These are phyloP conservation scores for Fusarium sororula DNA, from an alignment of 2,329 filamentous ascomycete species.

Conservation along the genomic window DNA sequence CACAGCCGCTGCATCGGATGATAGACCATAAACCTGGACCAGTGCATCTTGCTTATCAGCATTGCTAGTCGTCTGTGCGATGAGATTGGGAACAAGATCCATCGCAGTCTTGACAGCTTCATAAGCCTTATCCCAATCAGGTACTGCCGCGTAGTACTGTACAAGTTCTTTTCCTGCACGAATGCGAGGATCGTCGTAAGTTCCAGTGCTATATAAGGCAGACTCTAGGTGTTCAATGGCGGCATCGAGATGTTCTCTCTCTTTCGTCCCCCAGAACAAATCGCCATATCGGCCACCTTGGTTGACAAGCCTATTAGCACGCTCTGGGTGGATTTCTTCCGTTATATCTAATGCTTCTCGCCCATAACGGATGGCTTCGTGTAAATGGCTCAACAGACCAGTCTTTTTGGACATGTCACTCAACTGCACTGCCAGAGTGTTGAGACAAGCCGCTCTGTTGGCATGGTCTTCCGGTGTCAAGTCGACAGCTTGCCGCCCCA, in stretches of 20 bases:
- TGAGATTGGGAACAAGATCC: background rate
- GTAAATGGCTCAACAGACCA: background rate
- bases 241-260: background rate
- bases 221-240: background rate
- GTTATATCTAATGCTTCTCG: background rate
- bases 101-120: background rate
- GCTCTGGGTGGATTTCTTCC: background rate
- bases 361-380: background rate
- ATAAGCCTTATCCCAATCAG: background rate
- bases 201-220: background rate
- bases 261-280: background rate
- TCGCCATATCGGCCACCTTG: background rate
- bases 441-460: background rate
- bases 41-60: background rate
- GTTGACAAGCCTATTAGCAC: background rate
- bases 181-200: background rate
- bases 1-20: background rate
- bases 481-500: background rate
- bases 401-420: background rate
- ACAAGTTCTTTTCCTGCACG: background rate
- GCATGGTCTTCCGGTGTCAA: background rate
- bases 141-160: background rate
- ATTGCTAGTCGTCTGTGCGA: background rate
- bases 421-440: background rate
- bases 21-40: background rate